Evolutionary conservation across 495 filamentous ascomycete species (phyloP), one percentile per base, ranked within the genome.

Genomic region (Astrothelium subdiscretum): DNA sequence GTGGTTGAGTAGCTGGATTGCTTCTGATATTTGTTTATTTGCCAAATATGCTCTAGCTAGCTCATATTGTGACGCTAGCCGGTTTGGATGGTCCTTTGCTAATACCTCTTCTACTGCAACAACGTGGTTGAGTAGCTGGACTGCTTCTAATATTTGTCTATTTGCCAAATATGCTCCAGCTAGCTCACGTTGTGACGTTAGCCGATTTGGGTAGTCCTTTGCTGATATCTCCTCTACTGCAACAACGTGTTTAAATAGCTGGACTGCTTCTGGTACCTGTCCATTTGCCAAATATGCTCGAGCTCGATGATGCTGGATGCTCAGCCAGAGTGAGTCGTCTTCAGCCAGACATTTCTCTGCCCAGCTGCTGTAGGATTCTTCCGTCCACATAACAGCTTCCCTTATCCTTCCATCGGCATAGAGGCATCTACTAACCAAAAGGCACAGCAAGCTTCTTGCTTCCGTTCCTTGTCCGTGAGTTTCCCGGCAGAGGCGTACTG

Each of bases 261-360:
- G 13, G 3, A 66, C 29, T 1, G 60, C 64, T 57, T 63, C 11
- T 32, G 31, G 31, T 15, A 31, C 22, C 18, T 63, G 61, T 44
- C 64, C 32, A 31, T 63, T 54, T 8, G 58, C 27, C 2, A 63
- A 32, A 31, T 63, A 66, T 24, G 31, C 58, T 10, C 5, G 1
- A 1, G 58, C 63, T 74, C 77, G 58, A 75, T 74, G 6, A 24
- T 59, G 54, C 51, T 65, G 69, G 22, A 52, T 63, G 27, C 59
- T 59, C 13, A 68, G 60, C 51, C 64, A 64, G 20, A 35, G 58
- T 40, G 59, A 40, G 31, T 59, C 29, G 11, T 62, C 63, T 60
- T 27, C 54, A 0, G 57, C 32, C 12, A 54, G 26, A 0, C 0
- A 32, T 31, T 20, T 38, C 32, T 59, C 32, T 3, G 59, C 31